phyloP scores from a whole-genome alignment of 805 yeast genomes.

The Lachancea meyersii region DNA sequence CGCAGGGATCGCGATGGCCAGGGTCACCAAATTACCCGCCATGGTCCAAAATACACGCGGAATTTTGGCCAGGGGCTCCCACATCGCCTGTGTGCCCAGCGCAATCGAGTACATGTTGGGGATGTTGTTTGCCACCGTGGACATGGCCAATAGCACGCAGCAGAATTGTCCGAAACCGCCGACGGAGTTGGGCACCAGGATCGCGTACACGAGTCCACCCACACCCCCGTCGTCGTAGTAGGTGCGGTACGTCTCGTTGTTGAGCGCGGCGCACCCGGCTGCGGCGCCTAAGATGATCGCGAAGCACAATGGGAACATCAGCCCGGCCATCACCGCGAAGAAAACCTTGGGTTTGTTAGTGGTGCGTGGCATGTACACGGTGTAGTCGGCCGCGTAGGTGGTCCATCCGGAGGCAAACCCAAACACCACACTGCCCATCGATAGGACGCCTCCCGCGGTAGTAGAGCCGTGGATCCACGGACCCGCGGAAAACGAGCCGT shows the following conservation, averaged over 20 bases:
- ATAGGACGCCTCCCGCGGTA: slow-evolving; percentile 69
- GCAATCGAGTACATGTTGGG: slow-evolving; percentile 93
- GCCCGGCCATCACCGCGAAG: slow-evolving; percentile 55
- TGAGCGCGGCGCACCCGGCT: slow-evolving; percentile 58
- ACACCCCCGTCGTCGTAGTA: slow-evolving; percentile 49
- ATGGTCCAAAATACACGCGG: slow-evolving; percentile 85
- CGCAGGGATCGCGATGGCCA: slow-evolving; percentile 87
- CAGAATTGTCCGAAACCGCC: slow-evolving; percentile 89
- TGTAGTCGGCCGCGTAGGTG: slow-evolving; percentile 86
- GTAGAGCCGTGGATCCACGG: slow-evolving; percentile 46
- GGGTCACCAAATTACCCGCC: slow-evolving; percentile 63
- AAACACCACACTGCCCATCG: slow-evolving; percentile 75
- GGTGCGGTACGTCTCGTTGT: slow-evolving; percentile 40
- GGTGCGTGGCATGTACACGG: slow-evolving; percentile 73
- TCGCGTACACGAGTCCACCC: slow-evolving; percentile 80
- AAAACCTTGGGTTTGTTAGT: slow-evolving; percentile 57
- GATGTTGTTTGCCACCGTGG: slow-evolving; percentile 85
- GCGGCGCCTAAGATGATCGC: slow-evolving; percentile 84
- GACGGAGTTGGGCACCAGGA: slow-evolving; percentile 71
- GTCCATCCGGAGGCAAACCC: slow-evolving; percentile 96
- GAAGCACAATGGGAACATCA: slow-evolving; percentile 62
- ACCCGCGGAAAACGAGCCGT: slow-evolving; percentile 57
- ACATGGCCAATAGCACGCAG: slow-evolving; percentile 74
- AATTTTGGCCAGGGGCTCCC: slow-evolving; percentile 64
- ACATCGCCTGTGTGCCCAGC: slow-evolving; percentile 76